Evolutionary conservation across 2,329 filamentous ascomycete genomes (phyloP), one percentile per base, ranked within the genome.

Genomic region (Rhynchosporium graminicola): DNA sequence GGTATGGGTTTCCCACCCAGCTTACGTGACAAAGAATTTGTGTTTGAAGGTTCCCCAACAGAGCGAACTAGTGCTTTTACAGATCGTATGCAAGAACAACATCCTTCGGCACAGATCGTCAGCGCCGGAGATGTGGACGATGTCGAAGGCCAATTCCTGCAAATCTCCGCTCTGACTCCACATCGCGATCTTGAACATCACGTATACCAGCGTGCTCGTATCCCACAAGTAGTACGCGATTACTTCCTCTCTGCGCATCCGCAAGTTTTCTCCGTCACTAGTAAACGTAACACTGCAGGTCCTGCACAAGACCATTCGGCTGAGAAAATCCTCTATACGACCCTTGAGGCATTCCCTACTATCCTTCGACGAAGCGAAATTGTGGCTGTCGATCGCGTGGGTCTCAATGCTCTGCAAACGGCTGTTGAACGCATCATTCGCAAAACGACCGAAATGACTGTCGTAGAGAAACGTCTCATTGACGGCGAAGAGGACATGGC

Each of bases 281-380:
- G 87, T 5, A 87, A 86, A 69, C 83, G 92, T 33, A 86, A 85
- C 68, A 89, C 88, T 2, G 82, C 80, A 10, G 88, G 90, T 10
- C 83, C 86, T 0, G 86, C 90, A 2, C 80, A 85, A 28, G 88
- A 91, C 59, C 90, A 95, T 69, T 89, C 82, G 65, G 87, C 92
- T 0, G 90, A 97, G 74, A 98, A 97, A 80, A 83, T 87, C 0
- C 77, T 97, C 0, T 97, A 92, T 74, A 90, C 87, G 0, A 94
- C 92, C 0, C 88, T 87, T 0, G 93, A 97, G 70, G 77, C 88
- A 0, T 98, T 98, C 78, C 95, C 94, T 0, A 97, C 93, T 1
- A 96, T 98, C 55, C 79, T 97, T 31, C 86, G 92, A 38, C 86
- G 93, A 60, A 96, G 91, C 69, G 93, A 97, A 77, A 90, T 98